Evolutionary conservation across 2,329 filamentous ascomycete species (phyloP), one percentile per base, ranked within the genome.

Genomic region (Botrytis medusae): DNA sequence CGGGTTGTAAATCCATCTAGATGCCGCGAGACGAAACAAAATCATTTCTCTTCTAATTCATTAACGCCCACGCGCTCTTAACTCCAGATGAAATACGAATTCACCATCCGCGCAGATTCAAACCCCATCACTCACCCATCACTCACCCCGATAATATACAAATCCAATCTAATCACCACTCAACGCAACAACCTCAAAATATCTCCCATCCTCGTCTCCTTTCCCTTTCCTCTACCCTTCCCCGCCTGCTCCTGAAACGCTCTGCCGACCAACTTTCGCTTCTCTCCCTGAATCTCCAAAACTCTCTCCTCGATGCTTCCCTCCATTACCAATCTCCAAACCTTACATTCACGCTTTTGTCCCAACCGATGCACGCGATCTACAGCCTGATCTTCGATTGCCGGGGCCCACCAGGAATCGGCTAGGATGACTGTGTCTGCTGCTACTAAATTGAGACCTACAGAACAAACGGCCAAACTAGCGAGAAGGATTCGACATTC

Each of bases 381-480:
- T 4, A 97, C 87, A 5, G 95, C 95, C 81, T 97, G 94, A 77
- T 97, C 94, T 82, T 97, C 94, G 72, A 97, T 96, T 0, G 94
- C 94, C 0, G 94, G 94, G 1, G 94, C 94, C 92, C 94, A 97
- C 94, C 93, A 97, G 74, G 89, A 92, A 81, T 97, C 94, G 0
- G 90, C 89, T 32, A 97, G 85, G 63, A 97, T 90, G 74, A 97
- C 93, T 10, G 94, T 94, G 78, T 96, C 94, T 0, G 94, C 94
- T 0, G 93, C 90, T 0, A 95, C 93, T 20, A 97, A 87, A 78
- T 97, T 97, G 63, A 97, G 86, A 0, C 94, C 94, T 1, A 97
- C 94, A 70, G 91, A 92, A 82, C 93, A 95, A 10, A 96, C 94
- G 12, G 89, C 88, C 60, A 97, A 84, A 79, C 92, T 94, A 2